Base-by-base conservation (phyloP, 345 rosid species). In the Excoecaria cochinchinensis region DNA sequence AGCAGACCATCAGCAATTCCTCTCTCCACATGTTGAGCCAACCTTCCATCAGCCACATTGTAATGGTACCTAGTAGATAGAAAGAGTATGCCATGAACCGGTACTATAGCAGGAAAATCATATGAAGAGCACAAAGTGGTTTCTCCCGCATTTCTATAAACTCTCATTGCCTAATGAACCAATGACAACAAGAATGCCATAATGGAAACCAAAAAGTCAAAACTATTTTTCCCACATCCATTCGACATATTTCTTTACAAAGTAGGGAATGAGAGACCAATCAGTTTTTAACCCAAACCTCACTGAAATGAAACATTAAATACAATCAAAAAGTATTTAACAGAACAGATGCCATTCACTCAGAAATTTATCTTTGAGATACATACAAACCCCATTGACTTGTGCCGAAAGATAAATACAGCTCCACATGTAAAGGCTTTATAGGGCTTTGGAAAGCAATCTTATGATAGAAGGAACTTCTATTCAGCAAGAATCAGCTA, bases 1-100 rank as follows among this genome's bases (percentile, higher is more conserved):
- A 73, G 77, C 69, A 80, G 55, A 55, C 83, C 83, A 36, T 80
- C 80, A 25, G 80, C 80, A 72, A 76, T 69, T 73, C 83, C 83
- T 62, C 77, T 67, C 58, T 80, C 83, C 61, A 80, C 83, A 62
- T 80, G 80, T 62, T 80, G 83, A 36, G 74, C 77, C 72, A 80
- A 56, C 76, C 83, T 80, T 68, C 77, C 80, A 73, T 80, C 83
- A 46, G 83, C 80, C 8, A 80, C 83, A 69, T 80, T 76, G 70
- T 80, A 80, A 69, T 80, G 83, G 74, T 80, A 76, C 77, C 83
- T 80, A 52, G 31, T 59, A 13, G 48, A 57, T 21, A 17, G 70
- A 11, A 58, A 67, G 48, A 31, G 44, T 65, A 64, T 5, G 48
- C 19, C 21, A 59, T 31, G 31, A 58, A 15, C n/a, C 16, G 3